Percentiles rank a stretch among this genome's conserved stretches.
Conservation (phyloP, 1,284 basidiomycete genomes). For the Ganoderma lucidum region DNA sequence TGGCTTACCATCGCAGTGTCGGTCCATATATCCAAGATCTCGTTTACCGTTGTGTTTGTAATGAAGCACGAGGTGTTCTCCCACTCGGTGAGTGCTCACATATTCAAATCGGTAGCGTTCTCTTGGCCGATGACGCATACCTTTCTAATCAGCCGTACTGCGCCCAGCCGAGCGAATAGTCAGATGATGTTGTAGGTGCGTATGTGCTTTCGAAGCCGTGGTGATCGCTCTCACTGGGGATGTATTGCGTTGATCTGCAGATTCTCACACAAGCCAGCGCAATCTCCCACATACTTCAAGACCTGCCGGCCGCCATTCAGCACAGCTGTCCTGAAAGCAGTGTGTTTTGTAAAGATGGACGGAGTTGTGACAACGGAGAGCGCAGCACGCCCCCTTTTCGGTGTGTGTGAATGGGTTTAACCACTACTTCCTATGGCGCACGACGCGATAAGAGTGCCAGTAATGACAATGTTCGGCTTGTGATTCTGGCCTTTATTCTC, state of each 20-base stretch:
- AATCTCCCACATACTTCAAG: neutral
- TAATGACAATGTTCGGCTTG: no score
- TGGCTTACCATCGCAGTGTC: neutral
- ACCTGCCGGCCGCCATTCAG: neutral
- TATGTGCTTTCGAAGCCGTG: neutral
- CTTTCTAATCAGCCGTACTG: neutral
- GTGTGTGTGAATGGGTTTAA: neutral
- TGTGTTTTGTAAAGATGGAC: neutral
- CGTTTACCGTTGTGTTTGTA: neutral
- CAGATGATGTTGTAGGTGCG: slow-evolving; percentile 5
- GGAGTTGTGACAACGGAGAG: neutral
- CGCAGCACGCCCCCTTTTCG: neutral
- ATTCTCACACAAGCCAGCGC: slow-evolving; percentile 5
- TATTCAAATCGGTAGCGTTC: neutral
- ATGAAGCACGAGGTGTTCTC: neutral
- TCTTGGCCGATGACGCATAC: neutral
- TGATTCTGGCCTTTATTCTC: neutral
- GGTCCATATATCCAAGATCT: neutral
- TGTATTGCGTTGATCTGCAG: neutral
- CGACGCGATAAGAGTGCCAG: neutral
- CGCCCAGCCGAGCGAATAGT: neutral
- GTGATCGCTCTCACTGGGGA: slow-evolving; percentile 1
- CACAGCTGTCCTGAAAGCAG: neutral
- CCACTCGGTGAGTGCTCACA: neutral
- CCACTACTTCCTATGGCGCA: neutral